These are phyloP conservation scores for Pseudonitzschia delicatissima DNA, from an alignment of 108 stramenopile genomes.

Conservation along the genomic window DNA sequence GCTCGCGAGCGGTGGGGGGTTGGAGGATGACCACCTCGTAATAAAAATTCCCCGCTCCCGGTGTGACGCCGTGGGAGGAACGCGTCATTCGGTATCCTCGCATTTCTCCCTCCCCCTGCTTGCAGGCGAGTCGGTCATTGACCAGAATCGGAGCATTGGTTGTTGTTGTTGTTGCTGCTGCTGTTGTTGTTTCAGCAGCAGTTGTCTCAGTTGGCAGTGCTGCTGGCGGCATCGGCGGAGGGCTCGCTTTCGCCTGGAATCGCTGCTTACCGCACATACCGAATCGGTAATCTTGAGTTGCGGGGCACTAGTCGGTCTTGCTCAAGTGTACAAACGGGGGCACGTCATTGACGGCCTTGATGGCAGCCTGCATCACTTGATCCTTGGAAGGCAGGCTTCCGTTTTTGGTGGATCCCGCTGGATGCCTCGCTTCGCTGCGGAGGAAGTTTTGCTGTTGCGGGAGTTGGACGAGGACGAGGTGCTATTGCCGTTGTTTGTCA, in stretches of 20 bases:
- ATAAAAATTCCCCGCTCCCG: conserved; percentile 53
- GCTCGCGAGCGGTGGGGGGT: conserved; percentile 38
- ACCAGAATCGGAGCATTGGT: not conserved
- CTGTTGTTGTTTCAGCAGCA: not conserved
- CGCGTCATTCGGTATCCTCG: conserved; percentile 88
- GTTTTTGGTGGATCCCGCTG: not conserved
- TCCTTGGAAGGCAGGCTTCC: conserved; percentile 47
- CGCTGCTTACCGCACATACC: not conserved
- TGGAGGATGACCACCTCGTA: conserved; percentile 56
- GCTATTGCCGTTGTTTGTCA: not conserved
- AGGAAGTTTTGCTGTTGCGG: not conserved
- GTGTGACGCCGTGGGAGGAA: conserved; percentile 65
- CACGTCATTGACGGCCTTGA: conserved; percentile 47
- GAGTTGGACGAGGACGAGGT: too few species aligned
- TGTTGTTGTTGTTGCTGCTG: conserved; percentile 2
- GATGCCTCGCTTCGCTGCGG: not conserved
- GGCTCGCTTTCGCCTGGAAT: not conserved
- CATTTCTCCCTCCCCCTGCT: conserved; percentile 40
- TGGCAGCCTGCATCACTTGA: conserved; percentile 50
- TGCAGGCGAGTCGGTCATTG: conserved; percentile 39
- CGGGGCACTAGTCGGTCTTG: conserved; percentile 74
- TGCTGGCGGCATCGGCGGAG: not conserved
- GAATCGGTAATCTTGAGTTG: conserved; percentile 59
- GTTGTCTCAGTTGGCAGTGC: not conserved
- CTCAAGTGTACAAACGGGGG: conserved; percentile 78